Base-by-base conservation (phyloP, 2,329 filamentous ascomycete species). In the Ophiocordyceps sinensis region DNA sequence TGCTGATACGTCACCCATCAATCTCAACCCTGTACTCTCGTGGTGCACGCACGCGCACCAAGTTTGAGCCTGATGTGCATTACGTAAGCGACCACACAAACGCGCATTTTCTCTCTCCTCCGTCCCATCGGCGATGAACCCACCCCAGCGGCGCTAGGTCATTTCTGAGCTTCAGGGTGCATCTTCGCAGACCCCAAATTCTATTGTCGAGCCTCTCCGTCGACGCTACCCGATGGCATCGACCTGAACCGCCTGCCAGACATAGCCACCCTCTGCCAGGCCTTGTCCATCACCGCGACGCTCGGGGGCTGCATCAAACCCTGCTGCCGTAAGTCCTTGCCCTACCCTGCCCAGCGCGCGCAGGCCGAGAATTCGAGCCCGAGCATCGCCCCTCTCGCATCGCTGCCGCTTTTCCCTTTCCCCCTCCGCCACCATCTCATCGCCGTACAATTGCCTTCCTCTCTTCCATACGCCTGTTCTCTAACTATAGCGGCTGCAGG, bases 91-190 rank as follows among this genome's bases (percentile, higher is more conserved):
- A 29, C 14, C 43, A 43, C 43, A 48, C 46, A 47, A 41, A 45
- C 32, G 19, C 35, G 17, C 45, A 45, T 45, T 44, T 45, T 45
- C 44, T 47, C 40, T 32, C 41, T n/a, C n/a, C n/a, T n/a, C n/a
- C n/a, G n/a, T n/a, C 34, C 38, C 42, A 36, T 38, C 41, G 40
- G 35, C 37, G 31, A 36, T 38, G 45, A 47, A 39, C 44, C 45
- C 43, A 42, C 47, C 47, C 43, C 49, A 44, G 43, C 44, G 48
- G 41, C 48, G 47, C 51, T 53, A 53, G 40, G 41, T 45, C 43
- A 43, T 47, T 50, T 51, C 40, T 41, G 42, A 48, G 49, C 47
- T 48, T 42, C 23, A 26, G 44, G 39, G 31, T 37, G 35, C 28
- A 41, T 23, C 28, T 38, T 40, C 15, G 34, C 34, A 32, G 34